Conservation (phyloP, 805 yeast species). For the Barnettozyma siamensis region DNA sequence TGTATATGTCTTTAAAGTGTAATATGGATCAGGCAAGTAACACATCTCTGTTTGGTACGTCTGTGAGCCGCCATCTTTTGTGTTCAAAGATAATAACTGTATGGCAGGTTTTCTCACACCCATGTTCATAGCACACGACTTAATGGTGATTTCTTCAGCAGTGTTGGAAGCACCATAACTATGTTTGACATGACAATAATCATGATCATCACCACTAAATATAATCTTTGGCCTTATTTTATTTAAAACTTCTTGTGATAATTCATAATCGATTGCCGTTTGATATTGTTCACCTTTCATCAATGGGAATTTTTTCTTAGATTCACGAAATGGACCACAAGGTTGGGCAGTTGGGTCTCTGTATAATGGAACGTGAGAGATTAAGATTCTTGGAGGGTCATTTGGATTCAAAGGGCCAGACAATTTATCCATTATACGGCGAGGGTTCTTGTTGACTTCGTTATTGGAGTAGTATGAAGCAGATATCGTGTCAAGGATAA, state of each 20-base stretch:
- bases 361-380: slow-evolving; percentile 86
- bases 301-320: slow-evolving; percentile 58
- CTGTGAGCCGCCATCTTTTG: slow-evolving; percentile 14
- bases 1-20: slow-evolving; percentile 34
- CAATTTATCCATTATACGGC: slow-evolving; percentile 43
- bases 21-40: slow-evolving; percentile 50
- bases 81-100: slow-evolving; percentile 67
- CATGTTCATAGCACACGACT: slow-evolving; percentile 89
- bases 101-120: slow-evolving; percentile 84
- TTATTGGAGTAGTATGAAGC: slow-evolving; percentile 53
- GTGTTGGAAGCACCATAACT: slow-evolving; percentile 20
- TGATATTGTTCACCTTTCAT: slow-evolving; percentile 80
- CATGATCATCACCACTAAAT: slow-evolving; percentile 96
- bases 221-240: slow-evolving; percentile 59
- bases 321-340: slow-evolving; percentile 80
- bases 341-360: slow-evolving; percentile 53
- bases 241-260: slow-evolving; percentile 53
- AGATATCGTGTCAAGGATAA: slow-evolving; percentile 80
- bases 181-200: slow-evolving; percentile 79
- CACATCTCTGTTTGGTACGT: slow-evolving; percentile 45
- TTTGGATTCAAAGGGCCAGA: slow-evolving; percentile 19
- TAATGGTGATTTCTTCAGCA: slow-evolving; percentile 78
- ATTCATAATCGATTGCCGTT: slow-evolving; percentile 66
- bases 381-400: slow-evolving; percentile 54
- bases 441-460: slow-evolving; percentile 41